Evolutionary conservation across 2,329 filamentous ascomycete species (phyloP).

Genomic region (Epichloe bromicola): DNA sequence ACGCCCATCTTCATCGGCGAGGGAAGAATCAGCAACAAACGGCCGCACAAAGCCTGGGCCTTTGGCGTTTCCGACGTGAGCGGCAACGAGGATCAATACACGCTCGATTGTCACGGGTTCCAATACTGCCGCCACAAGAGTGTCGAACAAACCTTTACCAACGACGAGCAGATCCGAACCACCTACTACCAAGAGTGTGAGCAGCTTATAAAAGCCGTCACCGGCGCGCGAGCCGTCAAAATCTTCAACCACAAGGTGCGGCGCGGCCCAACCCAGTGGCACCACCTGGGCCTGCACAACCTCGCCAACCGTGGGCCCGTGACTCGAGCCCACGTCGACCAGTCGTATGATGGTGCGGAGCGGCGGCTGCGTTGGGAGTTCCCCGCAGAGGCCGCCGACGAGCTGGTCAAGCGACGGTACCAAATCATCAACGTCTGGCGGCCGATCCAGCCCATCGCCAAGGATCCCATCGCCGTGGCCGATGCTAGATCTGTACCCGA

Average conservation of each 20-base stretch:
- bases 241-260: conserved; percentile 67
- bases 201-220: conserved; percentile 46
- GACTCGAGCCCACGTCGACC: conserved; percentile 35
- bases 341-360: conserved; percentile 32
- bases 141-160: conserved; percentile 22
- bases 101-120: conserved; percentile 29
- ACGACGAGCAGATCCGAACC: conserved; percentile 45
- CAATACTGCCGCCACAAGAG: conserved; percentile 21
- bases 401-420: conserved; percentile 24
- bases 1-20: conserved; percentile 20
- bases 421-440: conserved; percentile 40
- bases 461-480: conserved; percentile 40
- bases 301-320: conserved; percentile 36
- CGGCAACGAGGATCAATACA: conserved; percentile 26
- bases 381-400: conserved; percentile 29
- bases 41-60: conserved; percentile 26
- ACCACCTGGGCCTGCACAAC: conserved; percentile 52
- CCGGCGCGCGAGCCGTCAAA: conserved; percentile 45
- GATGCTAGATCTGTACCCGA: conserved; percentile 37
- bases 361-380: conserved; percentile 24
- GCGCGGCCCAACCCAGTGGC: conserved; percentile 39
- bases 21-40: conserved; percentile 16
- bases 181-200: conserved; percentile 64
- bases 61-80: conserved; percentile 28
- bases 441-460: conserved; percentile 23